Evolutionary conservation across 768 basidiomycete genomes (phyloP), one percentile per base, ranked within the genome.

Genomic region (Holtermannia corniformis): DNA sequence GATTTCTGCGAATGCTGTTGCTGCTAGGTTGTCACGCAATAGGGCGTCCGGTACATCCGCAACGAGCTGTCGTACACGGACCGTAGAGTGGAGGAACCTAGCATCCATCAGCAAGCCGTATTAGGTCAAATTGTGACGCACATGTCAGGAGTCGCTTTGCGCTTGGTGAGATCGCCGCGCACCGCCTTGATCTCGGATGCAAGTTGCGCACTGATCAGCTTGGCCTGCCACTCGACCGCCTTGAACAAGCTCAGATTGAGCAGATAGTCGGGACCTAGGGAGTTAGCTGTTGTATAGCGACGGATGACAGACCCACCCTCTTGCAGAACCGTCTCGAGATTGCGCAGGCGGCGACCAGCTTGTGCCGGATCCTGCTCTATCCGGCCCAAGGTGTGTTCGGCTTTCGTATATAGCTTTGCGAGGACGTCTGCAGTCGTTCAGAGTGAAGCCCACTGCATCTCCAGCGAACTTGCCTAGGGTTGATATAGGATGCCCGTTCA

Each of bases 191-290:
- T 60, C 23, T 62, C 58, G 1, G 37, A 47, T 1, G 55, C 61
- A 25, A 58, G 54, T 13, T 25, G 27, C 3, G 54, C 53, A 44
- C 60, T 58, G 25, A 67, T 60, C 27, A 61, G 52, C 23, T 62
- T 60, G 5, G 58, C 58, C 47, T 64, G 60, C 54, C 51, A 60
- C 19, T 62, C 60, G 20, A 64, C 52, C 1, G 55, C 44, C 26
- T 59, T 54, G 28, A 67, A 54, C 7, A 67, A 40, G 46, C 52
- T 53, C 5, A 64, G 51, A 44, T 67, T 62, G 19, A 67, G 58
- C 20, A 67, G 49, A 44, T 67, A 67, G 41, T 67, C 65, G 1
- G 65, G 65, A 11, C 65, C 64, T 37, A 14, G 37, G 13, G 5
- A 5, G n/a, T n/a, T n/a, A n/a, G n/a, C n/a, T n/a, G n/a, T n/a